phyloP scores from a whole-genome alignment of 768 basidiomycete species.

The Pleurotus platypus region DNA sequence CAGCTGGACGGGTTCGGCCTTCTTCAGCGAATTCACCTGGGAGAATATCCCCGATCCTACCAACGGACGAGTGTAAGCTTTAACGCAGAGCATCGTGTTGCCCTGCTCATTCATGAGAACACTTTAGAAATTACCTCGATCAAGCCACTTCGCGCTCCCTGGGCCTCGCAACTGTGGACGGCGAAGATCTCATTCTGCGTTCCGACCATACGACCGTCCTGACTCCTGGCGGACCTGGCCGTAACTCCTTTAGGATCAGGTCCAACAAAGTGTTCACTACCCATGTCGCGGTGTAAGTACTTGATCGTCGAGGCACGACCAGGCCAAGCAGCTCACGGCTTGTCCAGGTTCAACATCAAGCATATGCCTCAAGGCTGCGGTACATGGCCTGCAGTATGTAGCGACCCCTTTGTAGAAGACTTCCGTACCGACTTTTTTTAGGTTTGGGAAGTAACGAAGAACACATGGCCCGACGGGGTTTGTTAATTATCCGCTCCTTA shows the following conservation, averaged over 20 bases:
- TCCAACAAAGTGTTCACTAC: conserved; percentile 32
- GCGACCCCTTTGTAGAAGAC: background rate
- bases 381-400: conserved; percentile 39
- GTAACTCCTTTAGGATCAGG: conserved; percentile 37
- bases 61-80: conserved; percentile 54
- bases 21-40: conserved; percentile 47
- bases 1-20: conserved; percentile 40
- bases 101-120: background rate
- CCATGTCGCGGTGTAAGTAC: conserved; percentile 30
- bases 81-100: background rate
- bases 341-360: conserved; percentile 31
- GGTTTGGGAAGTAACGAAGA: conserved; percentile 44
- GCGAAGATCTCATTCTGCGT: conserved; percentile 35
- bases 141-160: conserved; percentile 31
- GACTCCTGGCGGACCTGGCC: conserved; percentile 30
- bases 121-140: conserved; percentile 11
- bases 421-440: background rate
- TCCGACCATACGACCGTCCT: conserved; percentile 37
- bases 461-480: conserved; percentile 45
- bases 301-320: too few relatives aligned
- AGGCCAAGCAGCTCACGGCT: background rate
- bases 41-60: conserved; percentile 53
- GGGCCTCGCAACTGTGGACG: conserved; percentile 38
- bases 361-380: conserved; percentile 59
- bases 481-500: conserved; percentile 3